These are phyloP conservation scores for Lentinula sp. DNA, from an alignment of 768 basidiomycete genomes.

Conservation along the genomic window DNA sequence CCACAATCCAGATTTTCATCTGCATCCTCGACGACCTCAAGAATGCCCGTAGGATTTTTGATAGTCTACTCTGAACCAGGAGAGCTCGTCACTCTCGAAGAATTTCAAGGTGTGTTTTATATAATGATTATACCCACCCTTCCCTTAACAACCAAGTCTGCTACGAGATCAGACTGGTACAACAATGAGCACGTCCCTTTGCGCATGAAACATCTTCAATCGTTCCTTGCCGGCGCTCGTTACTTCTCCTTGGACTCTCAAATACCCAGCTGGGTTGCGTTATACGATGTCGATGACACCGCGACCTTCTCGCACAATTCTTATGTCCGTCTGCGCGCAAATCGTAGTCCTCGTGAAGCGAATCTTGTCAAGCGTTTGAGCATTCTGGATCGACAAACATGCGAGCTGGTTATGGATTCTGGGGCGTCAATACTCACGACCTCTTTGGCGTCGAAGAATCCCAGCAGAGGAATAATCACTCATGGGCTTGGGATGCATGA, in stretches of 20 bases:
- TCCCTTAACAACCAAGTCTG: too few species aligned
- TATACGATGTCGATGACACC: slow-evolving; percentile 42
- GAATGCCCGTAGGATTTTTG: slow-evolving; percentile 40
- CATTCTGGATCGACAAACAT: slow-evolving; percentile 37
- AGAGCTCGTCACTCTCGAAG: slow-evolving; percentile 30
- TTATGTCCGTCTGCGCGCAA: slow-evolving; percentile 37
- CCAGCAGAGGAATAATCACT: slow-evolving; percentile 22
- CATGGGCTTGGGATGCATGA: slow-evolving; percentile 21
- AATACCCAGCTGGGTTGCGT: slow-evolving; percentile 39
- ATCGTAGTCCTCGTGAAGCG: slow-evolving; percentile 37
- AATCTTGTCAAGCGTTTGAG: slow-evolving; percentile 34
- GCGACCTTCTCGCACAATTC: slow-evolving; percentile 32
- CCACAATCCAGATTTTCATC: not conserved
- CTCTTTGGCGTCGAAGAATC: slow-evolving; percentile 23
- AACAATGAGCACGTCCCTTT: slow-evolving; percentile 50
- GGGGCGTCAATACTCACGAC: slow-evolving; percentile 24
- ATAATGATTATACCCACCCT: not conserved
- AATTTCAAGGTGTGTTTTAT: slow-evolving; percentile 39
- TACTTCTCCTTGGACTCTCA: slow-evolving; percentile 30
- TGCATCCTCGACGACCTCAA: not conserved
- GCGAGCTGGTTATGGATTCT: slow-evolving; percentile 26
- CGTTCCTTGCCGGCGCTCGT: slow-evolving; percentile 44
- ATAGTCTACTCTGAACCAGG: slow-evolving; percentile 43
- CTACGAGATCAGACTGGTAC: slow-evolving; percentile 39
- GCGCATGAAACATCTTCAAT: slow-evolving; percentile 35